Conservation (phyloP, 2,329 filamentous ascomycete genomes). For the Cercospora sp. region DNA sequence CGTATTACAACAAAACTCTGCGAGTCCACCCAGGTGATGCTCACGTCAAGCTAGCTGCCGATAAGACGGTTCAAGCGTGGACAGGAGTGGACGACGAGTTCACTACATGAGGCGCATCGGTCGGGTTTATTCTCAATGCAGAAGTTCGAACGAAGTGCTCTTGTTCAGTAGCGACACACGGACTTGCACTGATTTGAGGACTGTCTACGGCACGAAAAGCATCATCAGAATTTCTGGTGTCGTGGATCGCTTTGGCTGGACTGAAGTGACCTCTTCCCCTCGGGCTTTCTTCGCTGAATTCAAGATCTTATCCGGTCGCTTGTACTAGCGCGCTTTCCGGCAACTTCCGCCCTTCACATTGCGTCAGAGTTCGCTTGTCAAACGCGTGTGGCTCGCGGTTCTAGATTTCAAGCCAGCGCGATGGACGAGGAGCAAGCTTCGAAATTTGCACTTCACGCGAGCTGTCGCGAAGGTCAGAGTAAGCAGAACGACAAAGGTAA, state of each 20-base stretch:
- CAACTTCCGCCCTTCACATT: neutral
- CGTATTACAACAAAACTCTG: slow-evolving; percentile 89
- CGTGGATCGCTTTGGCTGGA: neutral
- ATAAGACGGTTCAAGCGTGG: slow-evolving; percentile 41
- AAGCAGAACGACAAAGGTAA: slow-evolving; percentile 36
- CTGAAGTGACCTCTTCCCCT: neutral
- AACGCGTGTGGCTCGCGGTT: neutral
- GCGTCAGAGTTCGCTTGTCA: slow-evolving; percentile 7
- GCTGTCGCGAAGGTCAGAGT: slow-evolving; percentile 82
- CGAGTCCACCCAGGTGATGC: slow-evolving; percentile 78
- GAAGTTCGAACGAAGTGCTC: neutral
- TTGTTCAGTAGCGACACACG: neutral
- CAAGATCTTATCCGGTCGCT: neutral
- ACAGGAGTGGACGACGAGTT: neutral
- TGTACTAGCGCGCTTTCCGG: neutral
- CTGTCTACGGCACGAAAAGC: neutral
- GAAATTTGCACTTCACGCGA: slow-evolving; percentile 83
- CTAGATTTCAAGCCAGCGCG: slow-evolving; percentile 12
- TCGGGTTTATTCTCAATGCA: neutral
- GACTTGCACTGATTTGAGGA: neutral
- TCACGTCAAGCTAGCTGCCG: slow-evolving; percentile 60
- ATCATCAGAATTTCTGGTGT: neutral
- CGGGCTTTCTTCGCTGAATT: neutral
- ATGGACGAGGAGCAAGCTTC: slow-evolving; percentile 45
- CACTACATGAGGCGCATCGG: neutral